Conservation (phyloP, 345 rosid genomes). For the Eutrema heterophyllum region DNA sequence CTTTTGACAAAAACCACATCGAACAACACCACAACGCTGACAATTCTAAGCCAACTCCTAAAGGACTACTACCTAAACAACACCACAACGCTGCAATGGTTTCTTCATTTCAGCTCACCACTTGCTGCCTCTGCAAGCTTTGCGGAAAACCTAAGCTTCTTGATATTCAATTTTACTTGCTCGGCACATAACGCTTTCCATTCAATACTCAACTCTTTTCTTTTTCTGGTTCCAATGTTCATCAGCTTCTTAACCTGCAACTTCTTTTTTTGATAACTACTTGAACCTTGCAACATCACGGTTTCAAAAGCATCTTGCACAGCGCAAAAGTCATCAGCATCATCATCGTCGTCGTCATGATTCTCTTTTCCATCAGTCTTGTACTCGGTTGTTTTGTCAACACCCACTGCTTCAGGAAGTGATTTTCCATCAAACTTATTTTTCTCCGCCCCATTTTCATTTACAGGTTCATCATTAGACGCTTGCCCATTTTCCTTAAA, state of each 20-base stretch:
- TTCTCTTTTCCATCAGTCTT: conserved; percentile 6
- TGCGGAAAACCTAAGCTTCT: conserved; percentile 6
- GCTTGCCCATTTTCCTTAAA: not conserved
- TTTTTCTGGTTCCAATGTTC: not conserved
- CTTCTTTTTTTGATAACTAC: conserved; percentile 16
- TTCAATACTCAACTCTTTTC: conserved; percentile 14
- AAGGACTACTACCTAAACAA: not conserved
- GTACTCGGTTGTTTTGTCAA: not conserved
- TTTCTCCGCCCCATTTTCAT: not conserved
- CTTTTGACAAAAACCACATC: not conserved
- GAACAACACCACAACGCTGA: not conserved
- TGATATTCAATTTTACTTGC: not conserved
- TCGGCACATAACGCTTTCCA: conserved; percentile 10
- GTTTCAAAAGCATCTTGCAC: conserved; percentile 22
- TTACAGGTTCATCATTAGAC: not conserved
- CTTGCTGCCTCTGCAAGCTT: conserved; percentile 18
- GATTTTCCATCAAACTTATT: not conserved
- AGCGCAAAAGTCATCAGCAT: not conserved
- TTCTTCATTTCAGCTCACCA: not conserved
- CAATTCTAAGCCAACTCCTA: not conserved
- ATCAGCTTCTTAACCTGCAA: conserved; percentile 1
- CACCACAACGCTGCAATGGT: not conserved
- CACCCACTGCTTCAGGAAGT: not conserved
- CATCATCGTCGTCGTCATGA: not conserved
- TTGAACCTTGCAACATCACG: not conserved